Evolutionary conservation across 768 basidiomycete species (phyloP).

Genomic region (Lactifluus piperatus): DNA sequence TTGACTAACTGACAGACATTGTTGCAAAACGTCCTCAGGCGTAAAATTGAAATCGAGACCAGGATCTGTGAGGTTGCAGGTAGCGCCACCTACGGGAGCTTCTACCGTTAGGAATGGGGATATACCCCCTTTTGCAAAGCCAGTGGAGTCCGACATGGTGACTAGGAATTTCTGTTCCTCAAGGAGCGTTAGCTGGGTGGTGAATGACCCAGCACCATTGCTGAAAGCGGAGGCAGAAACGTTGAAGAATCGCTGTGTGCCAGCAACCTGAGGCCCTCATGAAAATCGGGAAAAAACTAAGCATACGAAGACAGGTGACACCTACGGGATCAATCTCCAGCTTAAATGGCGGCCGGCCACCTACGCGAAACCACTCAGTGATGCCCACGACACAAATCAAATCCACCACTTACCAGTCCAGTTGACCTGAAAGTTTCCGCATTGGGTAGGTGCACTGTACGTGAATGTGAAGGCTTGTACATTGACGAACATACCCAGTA

Average conservation of each 20-base stretch:
- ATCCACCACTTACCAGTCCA: too few species aligned
- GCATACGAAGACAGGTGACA: not conserved
- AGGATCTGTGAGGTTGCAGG: slow-evolving; percentile 44
- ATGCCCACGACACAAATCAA: not conserved
- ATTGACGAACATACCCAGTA: too few species aligned
- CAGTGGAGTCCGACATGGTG: slow-evolving; percentile 67
- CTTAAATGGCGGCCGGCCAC: slow-evolving; percentile 10
- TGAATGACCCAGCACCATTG: slow-evolving; percentile 46
- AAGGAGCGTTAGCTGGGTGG: slow-evolving; percentile 36
- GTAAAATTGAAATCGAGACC: slow-evolving; percentile 40
- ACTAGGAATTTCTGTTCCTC: slow-evolving; percentile 37
- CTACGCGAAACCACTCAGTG: not conserved
- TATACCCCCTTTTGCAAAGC: slow-evolving; percentile 59
- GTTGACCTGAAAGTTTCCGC: too few species aligned
- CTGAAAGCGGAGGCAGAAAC: slow-evolving; percentile 48
- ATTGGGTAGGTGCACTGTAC: slow-evolving; percentile 35
- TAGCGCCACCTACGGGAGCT: slow-evolving; percentile 31
- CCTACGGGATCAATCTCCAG: slow-evolving; percentile 11
- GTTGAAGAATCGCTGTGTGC: slow-evolving; percentile 43
- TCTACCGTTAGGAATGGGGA: slow-evolving; percentile 42
- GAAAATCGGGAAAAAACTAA: not conserved
- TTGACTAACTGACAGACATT: slow-evolving; percentile 44
- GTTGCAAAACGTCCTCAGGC: slow-evolving; percentile 43
- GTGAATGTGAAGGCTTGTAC: slow-evolving; percentile 37
- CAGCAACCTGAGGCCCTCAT: not conserved